Evolutionary conservation across 2,329 filamentous ascomycete species (phyloP), one percentile per base, ranked within the genome.

Genomic region (Penicillium sp.): DNA sequence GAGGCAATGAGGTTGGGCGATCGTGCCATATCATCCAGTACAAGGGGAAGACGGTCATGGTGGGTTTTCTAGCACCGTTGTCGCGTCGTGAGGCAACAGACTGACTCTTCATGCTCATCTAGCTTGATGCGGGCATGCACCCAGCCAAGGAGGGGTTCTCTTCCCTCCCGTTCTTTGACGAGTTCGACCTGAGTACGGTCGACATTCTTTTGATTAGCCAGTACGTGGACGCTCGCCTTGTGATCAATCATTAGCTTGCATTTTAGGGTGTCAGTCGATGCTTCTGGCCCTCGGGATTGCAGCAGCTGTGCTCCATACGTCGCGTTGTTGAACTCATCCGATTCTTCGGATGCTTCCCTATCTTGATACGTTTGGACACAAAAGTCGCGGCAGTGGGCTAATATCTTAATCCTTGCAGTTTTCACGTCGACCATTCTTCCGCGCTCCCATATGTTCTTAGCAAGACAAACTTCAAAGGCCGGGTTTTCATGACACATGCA

Each of bases 31-130:
- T 99, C 64, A 86, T 99, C 54, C 91, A 97, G 68, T 99, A 99
- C 83, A 99, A 97, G 76, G 94, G 94, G 56, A 99, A 99, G 75
- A 97, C 93, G 5, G 91, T 99, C 62, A 99, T 99, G 94, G 91
- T 95, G 78, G 62, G 84, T 70, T 20, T 46, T 27, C 23, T 27
- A 7, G 24, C 37, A 7, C 10, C 9, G 15, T 7, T 10, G 26
- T 23, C 13, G 5, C 7, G 13, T 21, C 9, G 13, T 9, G 0
- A 34, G 26, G 40, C 34, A 51, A 20, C 1, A 15, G 24, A 13
- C 18, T 20, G 9, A 23, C 36, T 18, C 29, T 13, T 18, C 3
- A 39, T 18, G 3, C 13, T 13, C 12, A 46, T 32, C 62, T 69
- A 96, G 91, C 90, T 99, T 63, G 94, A 99, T 77, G 94, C 94